These are phyloP conservation scores for Dactylorhiza incarnata DNA, from an alignment of 106 monocot species.

Conservation along the genomic window DNA sequence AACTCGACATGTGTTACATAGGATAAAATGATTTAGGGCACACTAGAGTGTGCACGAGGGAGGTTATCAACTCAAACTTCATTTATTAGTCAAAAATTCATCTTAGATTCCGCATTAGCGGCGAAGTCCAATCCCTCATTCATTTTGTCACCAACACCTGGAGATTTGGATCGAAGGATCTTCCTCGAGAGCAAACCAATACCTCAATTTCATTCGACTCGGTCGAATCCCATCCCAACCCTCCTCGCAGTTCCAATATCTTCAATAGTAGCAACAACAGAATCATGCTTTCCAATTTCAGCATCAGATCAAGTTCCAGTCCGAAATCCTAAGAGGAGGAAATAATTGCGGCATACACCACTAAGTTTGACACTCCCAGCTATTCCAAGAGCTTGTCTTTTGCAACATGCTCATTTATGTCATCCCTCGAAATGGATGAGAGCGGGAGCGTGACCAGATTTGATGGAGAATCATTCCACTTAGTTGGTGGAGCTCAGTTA, in stretches of 20 bases:
- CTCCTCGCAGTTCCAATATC: constrained; percentile 27
- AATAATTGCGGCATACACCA: constrained; percentile 65
- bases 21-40: constrained; percentile 34
- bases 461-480: constrained; percentile 47
- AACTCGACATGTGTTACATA: too few species aligned
- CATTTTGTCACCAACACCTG: constrained; percentile 5
- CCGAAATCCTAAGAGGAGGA: constrained; percentile 47
- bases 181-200: constrained; percentile 19
- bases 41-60: constrained; percentile 54
- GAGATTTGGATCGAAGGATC: constrained; percentile 22
- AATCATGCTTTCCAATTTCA: constrained; percentile 44
- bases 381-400: constrained; percentile 66
- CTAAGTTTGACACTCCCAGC: constrained; percentile 57
- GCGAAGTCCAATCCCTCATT: background rate
- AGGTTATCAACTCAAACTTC: constrained; percentile 13
- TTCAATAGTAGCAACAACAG: constrained; percentile 39
- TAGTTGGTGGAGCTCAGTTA: constrained; percentile 49
- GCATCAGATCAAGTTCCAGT: constrained; percentile 68
- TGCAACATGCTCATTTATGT: constrained; percentile 63
- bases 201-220: constrained; percentile 9
- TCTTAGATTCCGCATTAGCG: constrained; percentile 32
- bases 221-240: constrained; percentile 4
- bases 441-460: constrained; percentile 61
- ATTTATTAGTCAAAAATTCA: constrained; percentile 29
- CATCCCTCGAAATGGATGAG: constrained; percentile 81